Evolutionary conservation across 345 rosid species (phyloP), one percentile per base, ranked within the genome.

Genomic region (Viola odorata): DNA sequence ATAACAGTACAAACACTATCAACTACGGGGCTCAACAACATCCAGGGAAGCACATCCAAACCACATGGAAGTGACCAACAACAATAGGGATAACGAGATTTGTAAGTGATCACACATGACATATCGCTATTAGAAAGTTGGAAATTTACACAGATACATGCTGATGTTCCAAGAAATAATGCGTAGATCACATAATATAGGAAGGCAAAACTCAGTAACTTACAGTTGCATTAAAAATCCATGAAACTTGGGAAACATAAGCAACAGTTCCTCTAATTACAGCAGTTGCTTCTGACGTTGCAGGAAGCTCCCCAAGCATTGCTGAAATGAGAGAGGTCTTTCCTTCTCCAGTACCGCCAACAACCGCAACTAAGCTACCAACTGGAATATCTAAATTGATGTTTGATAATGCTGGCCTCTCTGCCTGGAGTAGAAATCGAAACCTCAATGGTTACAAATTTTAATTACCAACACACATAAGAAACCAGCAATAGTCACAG

Each of bases 221-320:
- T 81, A 94, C 99, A 57, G 99, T 88, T 50, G 96, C 99, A 80
- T 94, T 94, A 64, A 94, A 94, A 74, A 94, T 94, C 99, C 99
- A 94, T 13, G 97, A 94, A 75, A 94, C 81, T 82, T 94, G 99
- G 71, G 99, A 92, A 74, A 94, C 97, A 88, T 94, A 94, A 75
- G 97, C 95, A 53, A 88, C 86, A 7, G 74, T 67, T 77, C 99
- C 99, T 84, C 96, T 84, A 58, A 84, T 71, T 55, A 77, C 75
- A 63, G 77, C 96, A 66, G 69, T 81, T 13, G 92, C 71, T 68
- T 85, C 85, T 48, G 89, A 80, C 50, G 73, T 55, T 37, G 95
- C 73, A 66, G 99, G 96, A 84, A 91, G 91, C 79, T 94, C 99
- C 71, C 99, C 97, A 41, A 94, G 96, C 96, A 94, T 91, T 63